phyloP scores from a whole-genome alignment of 441 rosid species.

The Populus hybrid region DNA sequence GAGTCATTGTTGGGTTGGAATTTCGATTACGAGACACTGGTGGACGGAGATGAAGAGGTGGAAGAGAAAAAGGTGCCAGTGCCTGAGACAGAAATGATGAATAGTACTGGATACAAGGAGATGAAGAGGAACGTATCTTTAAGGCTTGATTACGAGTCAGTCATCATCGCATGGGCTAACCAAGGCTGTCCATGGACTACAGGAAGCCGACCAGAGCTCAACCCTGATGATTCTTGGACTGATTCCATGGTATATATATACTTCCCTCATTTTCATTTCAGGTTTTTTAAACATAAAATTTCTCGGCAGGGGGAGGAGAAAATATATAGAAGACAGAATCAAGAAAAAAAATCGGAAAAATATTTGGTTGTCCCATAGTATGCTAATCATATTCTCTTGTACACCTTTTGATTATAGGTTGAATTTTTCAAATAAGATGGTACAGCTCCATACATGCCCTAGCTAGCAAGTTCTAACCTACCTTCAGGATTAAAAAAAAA shows the following conservation, averaged over 20 bases:
- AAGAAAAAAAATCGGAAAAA: too few species aligned
- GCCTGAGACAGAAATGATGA: constrained; percentile 12
- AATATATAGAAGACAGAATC: too few species aligned
- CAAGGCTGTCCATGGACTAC: constrained; percentile 67
- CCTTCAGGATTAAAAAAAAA: too few species aligned
- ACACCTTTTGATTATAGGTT: too few species aligned
- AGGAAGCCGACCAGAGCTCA: constrained; percentile 44
- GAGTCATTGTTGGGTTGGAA: constrained; percentile 25
- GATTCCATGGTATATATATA: constrained; percentile 34
- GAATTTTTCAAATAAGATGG: too few species aligned
- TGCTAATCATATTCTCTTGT: too few species aligned
- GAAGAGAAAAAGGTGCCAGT: constrained; percentile 21
- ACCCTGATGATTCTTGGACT: constrained; percentile 41
- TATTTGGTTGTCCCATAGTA: too few species aligned
- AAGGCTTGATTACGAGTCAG: constrained; percentile 64
- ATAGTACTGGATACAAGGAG: constrained; percentile 19
- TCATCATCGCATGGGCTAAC: constrained; percentile 69
- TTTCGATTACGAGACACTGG: constrained; percentile 22
- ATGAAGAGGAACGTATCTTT: constrained; percentile 38
- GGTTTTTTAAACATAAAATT: neutral
- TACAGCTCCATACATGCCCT: too few species aligned
- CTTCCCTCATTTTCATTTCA: neutral
- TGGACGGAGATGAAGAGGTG: constrained; percentile 21
- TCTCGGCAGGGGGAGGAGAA: too few species aligned
- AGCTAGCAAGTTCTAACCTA: too few species aligned